Evolutionary conservation across 1,284 basidiomycete genomes (phyloP), one percentile per base, ranked within the genome.

Genomic region (Trichosporon sp.): DNA sequence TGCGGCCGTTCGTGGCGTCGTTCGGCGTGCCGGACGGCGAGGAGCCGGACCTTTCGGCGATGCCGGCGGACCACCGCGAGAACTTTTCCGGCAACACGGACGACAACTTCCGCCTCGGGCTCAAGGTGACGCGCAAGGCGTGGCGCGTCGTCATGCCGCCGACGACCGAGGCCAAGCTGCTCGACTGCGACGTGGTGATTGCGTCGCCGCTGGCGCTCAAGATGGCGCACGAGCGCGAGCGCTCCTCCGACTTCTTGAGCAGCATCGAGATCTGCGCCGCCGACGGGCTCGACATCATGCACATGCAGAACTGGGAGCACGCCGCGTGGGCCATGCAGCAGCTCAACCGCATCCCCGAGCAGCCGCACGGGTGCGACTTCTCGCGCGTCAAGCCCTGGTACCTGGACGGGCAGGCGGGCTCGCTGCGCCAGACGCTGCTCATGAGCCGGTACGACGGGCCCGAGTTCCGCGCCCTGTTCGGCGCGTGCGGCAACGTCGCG

Each of bases 301-400:
- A 89, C 7, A 99, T 99, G 97, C 96, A 99, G 84, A 99, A 99
- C 78, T 99, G 97, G 97, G 95, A 98, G 65, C 34, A 44, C n/a
- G 58, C 38, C 0, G 72, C 98, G 93, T 97, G 93, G 79, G 88
- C 97, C 58, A 86, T 98, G 74, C 88, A 87, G 2, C 87, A 91
- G 70, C 83, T 98, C 64, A 98, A 98, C 83, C 87, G 90, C 74
- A 86, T 98, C 25, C 97, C 97, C 0, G 92, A 93, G 75, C 91
- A 94, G 77, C 93, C 94, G 5, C 93, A 91, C 75, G 92, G 97
- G 68, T 90, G 93, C 27, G 97, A 99, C 83, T 98, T 99, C 83
- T 95, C 94, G 6, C 88, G 97, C 21, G 92, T 98, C 76, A 98
- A 97, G 84, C 92, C 93, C 2, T 99, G 95, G 94, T 98, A 96